These are phyloP conservation scores for Aegilops tauschii DNA, from an alignment of 176 grass and related monocot species.

Conservation along the genomic window DNA sequence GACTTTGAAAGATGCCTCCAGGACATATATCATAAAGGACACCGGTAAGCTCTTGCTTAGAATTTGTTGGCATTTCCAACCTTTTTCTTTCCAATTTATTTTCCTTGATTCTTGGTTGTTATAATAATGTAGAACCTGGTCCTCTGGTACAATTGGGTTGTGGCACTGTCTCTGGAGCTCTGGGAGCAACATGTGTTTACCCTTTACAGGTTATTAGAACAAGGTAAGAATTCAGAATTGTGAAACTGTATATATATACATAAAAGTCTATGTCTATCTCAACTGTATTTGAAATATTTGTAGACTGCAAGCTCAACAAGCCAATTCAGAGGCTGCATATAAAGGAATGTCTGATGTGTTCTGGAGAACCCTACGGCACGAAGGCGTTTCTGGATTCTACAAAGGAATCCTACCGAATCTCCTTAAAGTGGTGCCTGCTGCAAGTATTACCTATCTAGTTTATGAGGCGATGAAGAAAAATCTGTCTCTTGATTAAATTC, in stretches of 20 bases:
- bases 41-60: slow-evolving; percentile 49
- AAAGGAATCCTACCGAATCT: slow-evolving; percentile 96
- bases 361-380: slow-evolving; percentile 78
- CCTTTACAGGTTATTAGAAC: slow-evolving; percentile 99
- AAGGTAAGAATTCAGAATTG: slow-evolving; percentile 45
- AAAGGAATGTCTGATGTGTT: slow-evolving; percentile 95
- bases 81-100: not conserved
- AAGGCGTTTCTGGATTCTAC: slow-evolving; percentile 91
- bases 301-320: slow-evolving; percentile 90
- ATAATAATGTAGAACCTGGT: slow-evolving; percentile 75
- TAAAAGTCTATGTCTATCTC: slow-evolving; percentile 9
- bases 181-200: slow-evolving; percentile 95
- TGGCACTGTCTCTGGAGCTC: slow-evolving; percentile 80
- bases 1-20: slow-evolving; percentile 91
- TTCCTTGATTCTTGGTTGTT: slow-evolving; percentile 33
- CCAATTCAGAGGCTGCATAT: slow-evolving; percentile 66
- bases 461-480: slow-evolving; percentile 97
- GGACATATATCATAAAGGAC: slow-evolving; percentile 78
- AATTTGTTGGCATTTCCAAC: not conserved
- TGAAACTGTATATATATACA: not conserved
- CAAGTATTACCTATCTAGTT: slow-evolving; percentile 94
- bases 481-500: slow-evolving; percentile 81
- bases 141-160: slow-evolving; percentile 87
- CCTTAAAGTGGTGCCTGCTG: slow-evolving; percentile 94
- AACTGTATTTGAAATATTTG: slow-evolving; percentile 43